These are phyloP conservation scores for Colletotrichum karsti DNA, from an alignment of 2,329 filamentous ascomycete genomes.

Conservation along the genomic window DNA sequence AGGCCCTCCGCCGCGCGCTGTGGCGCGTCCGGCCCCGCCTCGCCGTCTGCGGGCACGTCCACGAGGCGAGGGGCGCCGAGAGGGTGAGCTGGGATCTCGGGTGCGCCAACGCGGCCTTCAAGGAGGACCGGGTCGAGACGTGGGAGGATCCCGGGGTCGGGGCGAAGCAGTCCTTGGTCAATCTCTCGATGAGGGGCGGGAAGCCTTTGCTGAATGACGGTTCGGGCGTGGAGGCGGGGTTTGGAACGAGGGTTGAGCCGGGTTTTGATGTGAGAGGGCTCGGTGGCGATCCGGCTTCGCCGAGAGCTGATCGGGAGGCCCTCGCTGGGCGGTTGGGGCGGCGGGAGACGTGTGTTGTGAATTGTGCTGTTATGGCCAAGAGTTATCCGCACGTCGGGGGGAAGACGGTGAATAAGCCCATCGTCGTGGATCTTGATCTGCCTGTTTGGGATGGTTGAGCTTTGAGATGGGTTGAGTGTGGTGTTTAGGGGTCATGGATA, in stretches of 20 bases:
- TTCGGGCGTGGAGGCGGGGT: neutral
- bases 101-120: slow-evolving; percentile 47
- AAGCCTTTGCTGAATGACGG: slow-evolving; percentile 56
- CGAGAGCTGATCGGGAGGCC: slow-evolving; percentile 49
- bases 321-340: slow-evolving; percentile 53
- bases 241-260: slow-evolving; percentile 5
- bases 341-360: slow-evolving; percentile 80
- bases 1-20: slow-evolving; percentile 63
- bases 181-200: slow-evolving; percentile 60
- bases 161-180: slow-evolving; percentile 69
- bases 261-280: slow-evolving; percentile 45
- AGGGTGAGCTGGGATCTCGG: slow-evolving; percentile 67
- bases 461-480: neutral
- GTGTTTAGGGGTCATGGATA: neutral
- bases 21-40: slow-evolving; percentile 70
- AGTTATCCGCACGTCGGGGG: slow-evolving; percentile 70
- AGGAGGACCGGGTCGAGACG: slow-evolving; percentile 49
- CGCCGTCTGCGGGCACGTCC: slow-evolving; percentile 77
- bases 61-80: slow-evolving; percentile 72
- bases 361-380: slow-evolving; percentile 78
- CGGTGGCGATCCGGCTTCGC: slow-evolving; percentile 49
- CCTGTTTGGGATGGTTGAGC: slow-evolving; percentile 57
- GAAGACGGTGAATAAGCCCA: slow-evolving; percentile 78
- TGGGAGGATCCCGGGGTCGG: slow-evolving; percentile 70
- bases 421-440: slow-evolving; percentile 84